Evolutionary conservation across 306 rosid species (phyloP), one percentile per base, ranked within the genome.

Genomic region (Vigna radiata): DNA sequence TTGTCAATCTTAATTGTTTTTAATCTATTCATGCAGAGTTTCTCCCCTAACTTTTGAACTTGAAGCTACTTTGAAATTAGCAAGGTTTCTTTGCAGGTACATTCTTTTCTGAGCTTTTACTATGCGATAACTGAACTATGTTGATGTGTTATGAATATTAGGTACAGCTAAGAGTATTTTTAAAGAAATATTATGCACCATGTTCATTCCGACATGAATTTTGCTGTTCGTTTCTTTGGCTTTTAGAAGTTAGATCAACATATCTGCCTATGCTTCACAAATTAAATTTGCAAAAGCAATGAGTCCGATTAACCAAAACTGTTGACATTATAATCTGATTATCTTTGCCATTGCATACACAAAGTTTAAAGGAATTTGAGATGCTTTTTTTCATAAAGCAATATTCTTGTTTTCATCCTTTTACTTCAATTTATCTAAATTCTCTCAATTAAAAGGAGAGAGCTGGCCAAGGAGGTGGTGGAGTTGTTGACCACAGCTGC

Each of bases 1-100:
- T 67, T 69, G 68, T 37, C 21, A 69, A 67, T 68, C 60, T 72
- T 54, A 36, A 37, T 47, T 62, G 29, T 73, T 67, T 67, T 19
- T 61, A 31, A 36, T 77, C 19, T 62, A 68, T 83, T 59, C 80
- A 44, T 91, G 88, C 94, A 95, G 99, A 84, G 99, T 95, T 83
- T 95, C 99, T 67, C 99, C 99, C 78, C 61, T 95, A 79, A 91
- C 96, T 70, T 95, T 95, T 86, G 99, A 92, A 87, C 97, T 95
- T 44, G 98, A 95, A 90, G 98, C 98, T 69, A 95, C 97, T 77
- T 78, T 95, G 86, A 95, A 95, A 86, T 77, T 95, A 78, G 97
- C 98, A 63, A 90, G 97, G 83, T 92, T 88, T 73, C 97, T 95
- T 79, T 95, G 98, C 97, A 87, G 98, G 97, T 92, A 77, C 18